phyloP scores from a whole-genome alignment of 2,329 filamentous ascomycete species.

The Colletotrichum shisoi region DNA sequence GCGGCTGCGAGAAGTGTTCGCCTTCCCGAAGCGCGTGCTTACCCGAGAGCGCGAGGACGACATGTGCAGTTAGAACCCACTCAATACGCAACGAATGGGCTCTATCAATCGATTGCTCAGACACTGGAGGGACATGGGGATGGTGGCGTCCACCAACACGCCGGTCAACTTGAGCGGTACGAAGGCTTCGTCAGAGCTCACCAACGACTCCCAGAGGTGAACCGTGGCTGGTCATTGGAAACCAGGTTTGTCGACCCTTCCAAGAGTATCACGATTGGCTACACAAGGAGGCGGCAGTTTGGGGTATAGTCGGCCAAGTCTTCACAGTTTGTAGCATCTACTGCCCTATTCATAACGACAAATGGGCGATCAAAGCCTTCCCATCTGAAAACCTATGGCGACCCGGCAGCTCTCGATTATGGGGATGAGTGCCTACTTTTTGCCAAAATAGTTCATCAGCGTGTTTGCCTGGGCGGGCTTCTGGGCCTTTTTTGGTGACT shows the following conservation, averaged over 20 bases:
- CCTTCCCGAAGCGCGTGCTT: not conserved
- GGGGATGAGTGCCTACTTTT: constrained; percentile 41
- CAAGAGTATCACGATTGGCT: not conserved
- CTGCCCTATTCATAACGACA: no score
- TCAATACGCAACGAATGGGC: not conserved
- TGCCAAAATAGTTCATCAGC: constrained; percentile 63
- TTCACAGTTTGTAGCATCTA: not conserved
- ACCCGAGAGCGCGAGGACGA: not conserved
- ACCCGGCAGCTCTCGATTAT: no score
- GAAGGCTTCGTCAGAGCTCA: no score
- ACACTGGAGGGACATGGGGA: not conserved
- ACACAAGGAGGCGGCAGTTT: not conserved
- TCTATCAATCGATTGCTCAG: not conserved
- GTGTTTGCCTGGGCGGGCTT: constrained; percentile 61
- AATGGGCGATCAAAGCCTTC: no score
- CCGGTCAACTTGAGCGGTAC: not conserved
- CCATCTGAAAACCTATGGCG: no score
- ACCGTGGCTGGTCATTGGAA: not conserved
- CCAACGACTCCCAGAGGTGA: no score
- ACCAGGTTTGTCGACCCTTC: not conserved
- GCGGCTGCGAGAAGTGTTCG: no score
- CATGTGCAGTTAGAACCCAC: not conserved
- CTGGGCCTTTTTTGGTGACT: constrained; percentile 42
- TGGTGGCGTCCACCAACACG: not conserved
- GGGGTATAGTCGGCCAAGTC: not conserved